Conservation (phyloP, 73 alveolate genomes). For the Tetrahymena thermophila region DNA sequence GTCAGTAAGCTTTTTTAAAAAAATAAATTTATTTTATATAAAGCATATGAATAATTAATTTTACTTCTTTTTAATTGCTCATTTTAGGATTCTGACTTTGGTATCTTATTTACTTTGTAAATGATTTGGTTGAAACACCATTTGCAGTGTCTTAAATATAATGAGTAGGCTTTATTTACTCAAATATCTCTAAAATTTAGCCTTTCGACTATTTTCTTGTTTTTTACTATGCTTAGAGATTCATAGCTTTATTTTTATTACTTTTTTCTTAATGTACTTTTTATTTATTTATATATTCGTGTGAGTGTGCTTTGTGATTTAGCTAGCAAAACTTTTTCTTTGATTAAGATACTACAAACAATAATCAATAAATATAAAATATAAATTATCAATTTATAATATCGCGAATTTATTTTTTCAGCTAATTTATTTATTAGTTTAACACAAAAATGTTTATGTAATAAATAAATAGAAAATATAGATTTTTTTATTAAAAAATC, state of each 20-base stretch:
- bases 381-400: too few relatives aligned
- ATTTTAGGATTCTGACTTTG: not conserved
- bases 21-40: not conserved
- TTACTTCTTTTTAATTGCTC: not conserved
- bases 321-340: not conserved
- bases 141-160: not conserved
- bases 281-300: too few relatives aligned
- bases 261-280: not conserved
- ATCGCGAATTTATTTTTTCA: too few relatives aligned
- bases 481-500: not conserved
- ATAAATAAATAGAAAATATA: too few relatives aligned
- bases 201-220: not conserved
- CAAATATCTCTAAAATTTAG: not conserved
- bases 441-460: too few relatives aligned
- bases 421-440: not conserved
- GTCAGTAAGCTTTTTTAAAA: not conserved
- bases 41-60: not conserved
- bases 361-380: too few relatives aligned
- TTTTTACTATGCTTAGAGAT: not conserved
- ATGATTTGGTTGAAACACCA: not conserved
- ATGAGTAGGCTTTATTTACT: not conserved
- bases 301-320: not conserved
- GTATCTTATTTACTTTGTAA: not conserved
- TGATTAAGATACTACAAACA: not conserved
- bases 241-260: not conserved